Evolutionary conservation across 2,329 filamentous ascomycete genomes (phyloP), one percentile per base, ranked within the genome.

Genomic region (Ceratocystis alfenasii): DNA sequence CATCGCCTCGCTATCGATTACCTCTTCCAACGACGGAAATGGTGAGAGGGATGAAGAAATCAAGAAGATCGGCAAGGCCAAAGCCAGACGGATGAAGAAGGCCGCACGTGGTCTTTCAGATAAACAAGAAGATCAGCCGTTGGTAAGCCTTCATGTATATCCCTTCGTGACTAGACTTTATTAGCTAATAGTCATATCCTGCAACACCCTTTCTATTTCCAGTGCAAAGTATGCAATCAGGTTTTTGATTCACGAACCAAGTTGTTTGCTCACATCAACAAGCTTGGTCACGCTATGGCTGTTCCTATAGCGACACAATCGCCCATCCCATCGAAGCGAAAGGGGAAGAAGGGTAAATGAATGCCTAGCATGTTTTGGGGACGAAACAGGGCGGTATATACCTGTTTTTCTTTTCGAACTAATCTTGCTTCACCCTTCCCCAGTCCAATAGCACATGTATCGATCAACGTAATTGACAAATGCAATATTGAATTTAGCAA

Each of bases 241-340:
- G 69, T 67, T 0, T 84, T 83, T 66, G 69, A 82, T 0, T 90
- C 87, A 1, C 87, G 85, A 70, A 87, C 83, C 5, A 85, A 84
- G 69, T 75, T 95, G 20, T 93, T 93, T 73, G 78, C 82, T 64
- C 90, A 95, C 74, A 80, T 94, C 67, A 83, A 84, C 68, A 81
- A 85, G 8, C 75, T 82, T 20, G 77, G 77, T 8, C 89, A 94
- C 76, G 87, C 86, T 5, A 82, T 84, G 36, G 77, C 78, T 2
- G 72, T 30, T 7, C 36, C 55, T 12, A 7, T 2, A 25, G 7
- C 17, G 48, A 10, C 48, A 28, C 20, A 10, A 28, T 15, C 25
- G 3, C 48, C 48, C 25, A 22, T 30, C 62, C 25, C 57, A 53
- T 59, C 55, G 46, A 63, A 66, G 20, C 55, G 22, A 17, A 66